Evolutionary conservation across 139 green algal genomes (phyloP).

Genomic region (Marvania coccoides): DNA sequence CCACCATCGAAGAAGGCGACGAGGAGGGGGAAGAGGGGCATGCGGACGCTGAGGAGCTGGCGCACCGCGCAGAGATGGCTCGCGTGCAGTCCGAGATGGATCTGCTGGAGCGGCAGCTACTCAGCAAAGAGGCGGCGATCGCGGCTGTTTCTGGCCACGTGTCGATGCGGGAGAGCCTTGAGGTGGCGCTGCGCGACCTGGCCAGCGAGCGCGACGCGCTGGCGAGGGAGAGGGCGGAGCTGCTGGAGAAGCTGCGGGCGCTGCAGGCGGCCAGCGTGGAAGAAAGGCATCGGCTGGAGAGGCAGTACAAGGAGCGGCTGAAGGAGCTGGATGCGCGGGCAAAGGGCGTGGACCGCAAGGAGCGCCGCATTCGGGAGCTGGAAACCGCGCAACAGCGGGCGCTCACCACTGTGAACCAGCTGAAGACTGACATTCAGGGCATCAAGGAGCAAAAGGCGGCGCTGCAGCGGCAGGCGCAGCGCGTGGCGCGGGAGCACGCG

Average conservation of each 20-base stretch:
- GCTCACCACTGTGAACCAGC: slow-evolving; percentile 34
- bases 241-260: slow-evolving; percentile 49
- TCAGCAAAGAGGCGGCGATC: slow-evolving; percentile 28
- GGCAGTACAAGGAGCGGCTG: slow-evolving; percentile 46
- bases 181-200: slow-evolving; percentile 26
- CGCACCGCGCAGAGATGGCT: slow-evolving; percentile 11
- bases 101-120: slow-evolving; percentile 23
- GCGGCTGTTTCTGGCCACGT: slow-evolving; percentile 17
- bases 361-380: slow-evolving; percentile 21
- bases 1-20: not conserved
- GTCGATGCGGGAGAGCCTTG: slow-evolving; percentile 25
- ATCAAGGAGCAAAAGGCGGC: slow-evolving; percentile 75
- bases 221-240: slow-evolving; percentile 19
- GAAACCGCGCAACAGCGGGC: slow-evolving; percentile 34
- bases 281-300: slow-evolving; percentile 51
- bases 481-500: slow-evolving; percentile 35
- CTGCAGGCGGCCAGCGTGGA: slow-evolving; percentile 43
- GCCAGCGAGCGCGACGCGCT: slow-evolving; percentile 22
- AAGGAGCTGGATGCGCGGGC: slow-evolving; percentile 48
- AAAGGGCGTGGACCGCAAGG: slow-evolving; percentile 32
- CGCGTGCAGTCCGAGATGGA: slow-evolving; percentile 16
- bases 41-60: slow-evolving; percentile 28
- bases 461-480: slow-evolving; percentile 45
- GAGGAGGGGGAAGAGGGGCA: slow-evolving; percentile 28
- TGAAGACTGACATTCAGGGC: slow-evolving; percentile 65